These are phyloP conservation scores for Calonectria naviculata DNA, from an alignment of 2,329 filamentous ascomycete species.

Conservation along the genomic window DNA sequence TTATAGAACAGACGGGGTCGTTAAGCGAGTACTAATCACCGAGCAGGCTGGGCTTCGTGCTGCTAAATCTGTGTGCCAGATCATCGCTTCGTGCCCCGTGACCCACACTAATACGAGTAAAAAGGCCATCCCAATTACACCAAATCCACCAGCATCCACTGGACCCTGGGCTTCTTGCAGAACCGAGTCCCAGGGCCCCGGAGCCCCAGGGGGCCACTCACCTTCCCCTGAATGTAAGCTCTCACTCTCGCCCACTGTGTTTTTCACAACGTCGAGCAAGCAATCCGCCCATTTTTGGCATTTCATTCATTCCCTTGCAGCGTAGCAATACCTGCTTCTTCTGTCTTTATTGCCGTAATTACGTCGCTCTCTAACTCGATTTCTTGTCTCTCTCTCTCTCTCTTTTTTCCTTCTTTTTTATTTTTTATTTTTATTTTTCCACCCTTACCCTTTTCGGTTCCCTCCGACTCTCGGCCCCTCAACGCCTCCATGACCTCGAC, in stretches of 20 bases:
- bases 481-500: neutral
- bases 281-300: neutral
- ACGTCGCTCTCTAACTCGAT: neutral
- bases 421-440: neutral
- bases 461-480: neutral
- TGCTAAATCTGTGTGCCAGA: neutral
- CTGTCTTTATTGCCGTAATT: neutral
- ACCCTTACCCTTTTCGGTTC: neutral
- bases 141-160: neutral
- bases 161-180: neutral
- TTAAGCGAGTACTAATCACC: neutral
- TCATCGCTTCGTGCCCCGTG: neutral
- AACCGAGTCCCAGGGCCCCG: neutral
- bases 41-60: neutral
- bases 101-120: neutral
- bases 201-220: neutral
- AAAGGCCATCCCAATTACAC: neutral
- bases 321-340: neutral
- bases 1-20: neutral
- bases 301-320: neutral
- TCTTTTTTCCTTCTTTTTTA: neutral
- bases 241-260: neutral
- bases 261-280: neutral
- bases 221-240: neutral
- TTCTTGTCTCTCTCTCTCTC: neutral